Evolutionary conservation across 2,329 filamentous ascomycete genomes (phyloP), one percentile per base, ranked within the genome.

Genomic region (Pseudodiploospora longispora): DNA sequence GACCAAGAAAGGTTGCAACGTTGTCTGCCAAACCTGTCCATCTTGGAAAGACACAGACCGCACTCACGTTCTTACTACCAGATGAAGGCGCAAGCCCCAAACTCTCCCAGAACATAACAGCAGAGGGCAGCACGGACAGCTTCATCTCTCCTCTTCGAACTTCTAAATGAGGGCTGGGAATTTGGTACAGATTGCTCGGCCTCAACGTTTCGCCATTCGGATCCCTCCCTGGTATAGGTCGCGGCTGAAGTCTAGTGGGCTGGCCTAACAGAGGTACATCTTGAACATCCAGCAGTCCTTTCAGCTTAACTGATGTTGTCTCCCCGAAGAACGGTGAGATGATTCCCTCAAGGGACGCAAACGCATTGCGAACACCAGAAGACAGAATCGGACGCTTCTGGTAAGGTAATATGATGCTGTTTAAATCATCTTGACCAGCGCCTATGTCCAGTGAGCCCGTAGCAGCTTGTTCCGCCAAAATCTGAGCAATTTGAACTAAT

Each of bases 61-160:
- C 76, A 32, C 75, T 72, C 30, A 93, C 67, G 48, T 91, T 78
- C 60, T 94, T 94, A 6, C 70, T 57, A 0, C 85, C 84, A 47
- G 78, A 78, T 6, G 78, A 78, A 4, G 87, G 87, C 2, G 79
- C 79, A 2, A 95, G 71, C 0, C 86, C 85, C 12, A 94, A 67
- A 38, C 82, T 81, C 57, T 93, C 87, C 88, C 87, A 94, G 56
- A 93, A 95, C 1, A 75, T 68, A 19, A 91, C 68, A 0, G 85
- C 83, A 1, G 86, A 78, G 2, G 87, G 85, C 27, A 91, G 69
- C 34, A 94, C 70, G 8, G 88, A 87, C 44, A 89, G 75, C 39
- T 76, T 77, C 2, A 74, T 73, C 34, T 88, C 83, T 19, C 80
- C 77, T 42, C 87, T 75, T 40, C 82, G 81, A 8, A 94, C 70